Base-by-base conservation (phyloP, 768 basidiomycete species). In the Inosperma sp. region DNA sequence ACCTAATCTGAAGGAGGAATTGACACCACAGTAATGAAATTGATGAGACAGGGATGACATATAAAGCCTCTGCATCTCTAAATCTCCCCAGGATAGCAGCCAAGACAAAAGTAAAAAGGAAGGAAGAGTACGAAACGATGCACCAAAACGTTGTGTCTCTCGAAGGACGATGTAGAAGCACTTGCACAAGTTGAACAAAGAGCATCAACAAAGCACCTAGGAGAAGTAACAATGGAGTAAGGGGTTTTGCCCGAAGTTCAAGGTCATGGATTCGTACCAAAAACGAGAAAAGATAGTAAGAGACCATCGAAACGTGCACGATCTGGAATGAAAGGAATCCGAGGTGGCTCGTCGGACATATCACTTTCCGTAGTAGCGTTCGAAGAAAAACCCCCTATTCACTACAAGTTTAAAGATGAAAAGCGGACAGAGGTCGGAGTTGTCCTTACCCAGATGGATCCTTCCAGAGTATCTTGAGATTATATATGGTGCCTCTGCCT, bases 131-230 rank as follows among this genome's bases (percentile, higher is more conserved):
- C 7, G 56, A 42, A 19, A 68, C 56, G n/a, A 71, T 62, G 19
- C 53, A 59, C 65, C 67, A 72, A 50, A 70, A 72, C 12, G 56
- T 52, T 8, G 54, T 62, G 14, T 66, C 67, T 26, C 71, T 67
- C 45, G 65, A 65, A 7, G 71, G 70, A n/a, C 67, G 62, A 33
- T 64, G 62, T 4, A 67, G 54, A 14, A 74, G 63, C 17, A 69
- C 66, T 34, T 68, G 67, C 5, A 56, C 47, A 23, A 74, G 59
- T 55, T 72, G 72, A 16, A 72, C 58, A 39, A 66, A 68, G 21
- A 74, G 58, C 72, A 72, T 74, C 9, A 70, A 41, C 41, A 72
- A 43, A 14, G 70, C 71, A 31, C 72, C 72, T 74, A n/a, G 5
- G 39, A 22, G 51, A 16, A 44, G 35, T 37, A 7, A n/a, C n/a